phyloP scores from a whole-genome alignment of 257 asterid genomes.

The Perilla frutescens region DNA sequence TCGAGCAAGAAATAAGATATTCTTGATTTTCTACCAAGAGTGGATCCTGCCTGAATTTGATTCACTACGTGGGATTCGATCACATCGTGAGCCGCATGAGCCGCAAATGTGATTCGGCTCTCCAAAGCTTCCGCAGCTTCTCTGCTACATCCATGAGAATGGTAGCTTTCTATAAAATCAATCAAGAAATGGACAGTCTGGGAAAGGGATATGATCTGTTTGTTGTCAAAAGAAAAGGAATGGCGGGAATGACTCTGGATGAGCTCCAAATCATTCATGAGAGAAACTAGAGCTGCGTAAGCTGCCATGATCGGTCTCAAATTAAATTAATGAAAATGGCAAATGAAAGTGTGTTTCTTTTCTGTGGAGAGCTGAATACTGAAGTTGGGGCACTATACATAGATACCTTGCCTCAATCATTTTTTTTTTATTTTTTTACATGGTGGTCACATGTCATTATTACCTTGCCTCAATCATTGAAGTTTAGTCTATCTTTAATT shows the following conservation, averaged over 20 bases:
- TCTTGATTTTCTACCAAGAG: neutral
- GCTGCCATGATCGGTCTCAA: constrained; percentile 6
- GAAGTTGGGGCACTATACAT: neutral
- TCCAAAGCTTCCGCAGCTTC: constrained; percentile 5
- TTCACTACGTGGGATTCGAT: neutral
- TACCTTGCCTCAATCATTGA: too few species aligned
- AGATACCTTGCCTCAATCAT: neutral
- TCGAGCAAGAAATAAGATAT: neutral
- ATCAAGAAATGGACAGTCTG: neutral
- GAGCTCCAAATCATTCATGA: neutral
- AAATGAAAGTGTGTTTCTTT: neutral
- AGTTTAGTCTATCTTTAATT: too few species aligned
- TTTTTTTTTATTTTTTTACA: too few species aligned
- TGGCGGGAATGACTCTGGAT: constrained; percentile 2
- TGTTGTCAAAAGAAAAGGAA: constrained; percentile 5
- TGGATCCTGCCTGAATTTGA: constrained; percentile 3
- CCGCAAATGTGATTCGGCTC: constrained; percentile 14
- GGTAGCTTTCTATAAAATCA: neutral
- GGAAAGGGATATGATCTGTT: neutral
- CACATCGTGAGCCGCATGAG: neutral
- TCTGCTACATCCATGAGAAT: neutral
- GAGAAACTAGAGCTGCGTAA: constrained; percentile 20
- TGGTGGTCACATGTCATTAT: too few species aligned
- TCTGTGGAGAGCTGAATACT: neutral
- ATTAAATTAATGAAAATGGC: neutral